These are phyloP conservation scores for Candida endomychidarum DNA, from an alignment of 805 yeast species.

Conservation along the genomic window DNA sequence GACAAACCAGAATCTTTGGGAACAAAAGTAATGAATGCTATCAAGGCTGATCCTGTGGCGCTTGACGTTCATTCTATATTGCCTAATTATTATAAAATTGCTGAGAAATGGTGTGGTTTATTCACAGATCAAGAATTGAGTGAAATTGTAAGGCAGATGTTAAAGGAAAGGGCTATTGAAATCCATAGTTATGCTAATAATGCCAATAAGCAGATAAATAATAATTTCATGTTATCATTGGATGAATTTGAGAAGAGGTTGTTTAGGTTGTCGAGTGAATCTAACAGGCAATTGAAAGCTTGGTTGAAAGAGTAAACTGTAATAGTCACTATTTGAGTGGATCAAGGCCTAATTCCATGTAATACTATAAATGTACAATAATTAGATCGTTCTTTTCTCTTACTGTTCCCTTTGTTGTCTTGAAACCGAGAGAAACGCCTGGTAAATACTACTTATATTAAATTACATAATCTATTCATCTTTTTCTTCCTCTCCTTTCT, in stretches of 20 bases:
- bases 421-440: too few relatives aligned
- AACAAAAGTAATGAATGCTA: conserved; percentile 70
- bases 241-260: conserved; percentile 75
- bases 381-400: too few relatives aligned
- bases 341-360: too few relatives aligned
- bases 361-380: too few relatives aligned
- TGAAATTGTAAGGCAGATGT: conserved; percentile 47
- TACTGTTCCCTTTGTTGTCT: too few relatives aligned
- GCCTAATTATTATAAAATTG: conserved; percentile 67
- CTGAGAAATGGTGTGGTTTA: conserved; percentile 74
- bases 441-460: conserved; percentile 2
- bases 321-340: background rate
- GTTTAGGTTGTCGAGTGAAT: conserved; percentile 53
- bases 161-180: conserved; percentile 65
- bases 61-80: conserved; percentile 68
- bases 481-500: too few relatives aligned
- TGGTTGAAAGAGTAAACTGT: conserved; percentile 30
- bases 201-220: conserved; percentile 46
- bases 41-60: conserved; percentile 65
- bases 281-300: conserved; percentile 37
- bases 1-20: conserved; percentile 70
- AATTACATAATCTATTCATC: conserved; percentile 20
- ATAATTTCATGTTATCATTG: conserved; percentile 58
- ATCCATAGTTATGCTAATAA: conserved; percentile 70
- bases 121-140: conserved; percentile 66